Evolutionary conservation across 257 asterid genomes (phyloP).

Genomic region (Salvia rosmarinus): DNA sequence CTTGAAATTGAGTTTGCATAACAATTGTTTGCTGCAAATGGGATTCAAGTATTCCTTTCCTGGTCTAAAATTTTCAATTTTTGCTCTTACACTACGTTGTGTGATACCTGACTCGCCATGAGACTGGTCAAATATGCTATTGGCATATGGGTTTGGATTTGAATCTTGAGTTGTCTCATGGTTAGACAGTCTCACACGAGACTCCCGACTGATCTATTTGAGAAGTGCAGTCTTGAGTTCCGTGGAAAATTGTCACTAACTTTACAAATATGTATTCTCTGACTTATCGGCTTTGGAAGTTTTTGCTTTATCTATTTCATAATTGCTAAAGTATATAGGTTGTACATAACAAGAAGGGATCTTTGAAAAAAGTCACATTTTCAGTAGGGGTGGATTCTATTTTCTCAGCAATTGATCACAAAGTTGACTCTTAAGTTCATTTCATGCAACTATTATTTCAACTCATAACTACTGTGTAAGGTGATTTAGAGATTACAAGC

Average conservation of each 20-base stretch:
- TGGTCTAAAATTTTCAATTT: not conserved
- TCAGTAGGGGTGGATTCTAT: not conserved
- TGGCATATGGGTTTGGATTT: no score
- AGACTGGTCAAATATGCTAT: not conserved
- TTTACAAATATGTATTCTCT: not conserved
- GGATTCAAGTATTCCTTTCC: not conserved
- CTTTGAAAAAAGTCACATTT: not conserved
- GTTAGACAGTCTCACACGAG: no score
- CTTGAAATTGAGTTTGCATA: not conserved
- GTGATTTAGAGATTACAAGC: not conserved
- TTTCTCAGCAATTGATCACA: not conserved
- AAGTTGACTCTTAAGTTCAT: not conserved
- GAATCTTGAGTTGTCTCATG: no score
- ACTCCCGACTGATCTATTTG: no score
- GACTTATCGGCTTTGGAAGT: not conserved
- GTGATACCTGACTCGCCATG: no score
- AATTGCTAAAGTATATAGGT: not conserved
- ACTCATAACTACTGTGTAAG: not conserved
- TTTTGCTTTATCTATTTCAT: not conserved
- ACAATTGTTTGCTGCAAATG: constrained; percentile 12
- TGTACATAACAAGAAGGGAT: not conserved
- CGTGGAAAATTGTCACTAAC: not conserved
- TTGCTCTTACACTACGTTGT: not conserved
- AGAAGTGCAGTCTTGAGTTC: not conserved
- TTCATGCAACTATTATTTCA: constrained; percentile 1